Conservation (phyloP, 495 filamentous ascomycete species). For the Opeltia flavorubescens region DNA sequence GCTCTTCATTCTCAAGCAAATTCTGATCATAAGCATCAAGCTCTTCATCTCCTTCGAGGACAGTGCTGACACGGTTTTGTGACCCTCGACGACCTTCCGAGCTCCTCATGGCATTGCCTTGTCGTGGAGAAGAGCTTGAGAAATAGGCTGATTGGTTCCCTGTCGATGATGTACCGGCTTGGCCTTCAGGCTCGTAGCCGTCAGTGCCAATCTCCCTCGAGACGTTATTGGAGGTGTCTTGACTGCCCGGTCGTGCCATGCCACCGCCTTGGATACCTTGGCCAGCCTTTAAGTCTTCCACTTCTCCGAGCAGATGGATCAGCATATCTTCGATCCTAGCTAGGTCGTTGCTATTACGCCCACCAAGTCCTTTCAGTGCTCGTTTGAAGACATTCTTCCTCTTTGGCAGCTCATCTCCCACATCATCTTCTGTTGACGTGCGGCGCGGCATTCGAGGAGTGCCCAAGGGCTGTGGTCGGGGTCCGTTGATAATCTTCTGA, state of each 20-base stretch:
- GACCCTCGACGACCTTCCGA: conserved; percentile 48
- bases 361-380: conserved; percentile 74
- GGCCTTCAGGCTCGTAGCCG: conserved; percentile 73
- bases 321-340: conserved; percentile 92
- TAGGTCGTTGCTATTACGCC: conserved; percentile 77
- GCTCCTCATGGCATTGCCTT: conserved; percentile 39
- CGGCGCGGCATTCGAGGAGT: conserved; percentile 11
- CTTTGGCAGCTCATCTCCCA: conserved; percentile 61
- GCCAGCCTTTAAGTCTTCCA: conserved; percentile 68
- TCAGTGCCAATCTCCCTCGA: conserved; percentile 20
- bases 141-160: conserved; percentile 68
- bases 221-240: conserved; percentile 24
- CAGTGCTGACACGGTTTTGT: conserved; percentile 74
- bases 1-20: conserved; percentile 29
- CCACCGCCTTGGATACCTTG: conserved; percentile 24
- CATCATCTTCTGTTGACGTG: conserved; percentile 44
- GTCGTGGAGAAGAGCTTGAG: conserved; percentile 50
- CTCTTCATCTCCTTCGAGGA: conserved; percentile 66
- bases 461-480: conserved; percentile 66
- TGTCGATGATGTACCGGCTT: conserved; percentile 60
- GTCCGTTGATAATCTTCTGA: conserved; percentile 73
- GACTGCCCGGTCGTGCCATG: conserved; percentile 23
- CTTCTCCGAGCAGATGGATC: conserved; percentile 76
- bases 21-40: conserved; percentile 40
- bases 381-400: conserved; percentile 81